Evolutionary conservation across 352 stramenopile genomes (phyloP).

Genomic region (Globisporangium cystogenes): DNA sequence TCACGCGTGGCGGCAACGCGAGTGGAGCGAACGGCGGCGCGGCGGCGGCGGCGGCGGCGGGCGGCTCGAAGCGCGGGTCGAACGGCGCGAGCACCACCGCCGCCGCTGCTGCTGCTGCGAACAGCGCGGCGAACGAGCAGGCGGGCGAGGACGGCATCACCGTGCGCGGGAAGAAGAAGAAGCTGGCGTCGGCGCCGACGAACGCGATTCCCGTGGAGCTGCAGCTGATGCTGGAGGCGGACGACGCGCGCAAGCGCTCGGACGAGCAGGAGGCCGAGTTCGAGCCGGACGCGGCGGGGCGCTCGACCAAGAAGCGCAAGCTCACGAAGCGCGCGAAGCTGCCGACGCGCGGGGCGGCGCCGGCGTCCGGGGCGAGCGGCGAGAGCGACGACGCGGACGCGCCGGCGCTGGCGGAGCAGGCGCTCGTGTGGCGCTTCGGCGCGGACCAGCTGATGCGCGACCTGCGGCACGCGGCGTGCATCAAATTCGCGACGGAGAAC

Average conservation of each 20-base stretch:
- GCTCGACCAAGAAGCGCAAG: constrained; percentile 59
- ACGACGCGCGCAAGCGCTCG: constrained; percentile 41
- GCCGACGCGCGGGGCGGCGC: constrained; percentile 40
- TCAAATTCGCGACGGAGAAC: constrained; percentile 80
- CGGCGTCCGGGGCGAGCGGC: constrained; percentile 14
- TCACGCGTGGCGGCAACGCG: constrained; percentile 45
- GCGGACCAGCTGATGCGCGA: constrained; percentile 76
- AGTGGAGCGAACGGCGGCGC: constrained; percentile 12
- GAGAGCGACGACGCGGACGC: constrained; percentile 27
- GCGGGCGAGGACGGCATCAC: constrained; percentile 60
- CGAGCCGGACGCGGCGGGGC: constrained; percentile 27
- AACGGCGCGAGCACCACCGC: too few species aligned
- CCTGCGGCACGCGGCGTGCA: constrained; percentile 71
- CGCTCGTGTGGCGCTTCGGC: constrained; percentile 77
- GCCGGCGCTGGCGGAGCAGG: constrained; percentile 48
- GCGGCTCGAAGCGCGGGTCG: constrained; percentile 7
- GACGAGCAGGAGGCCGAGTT: constrained; percentile 61
- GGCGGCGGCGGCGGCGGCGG: background rate
- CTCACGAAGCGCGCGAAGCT: constrained; percentile 75
- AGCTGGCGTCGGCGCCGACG: constrained; percentile 20
- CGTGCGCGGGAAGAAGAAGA: constrained; percentile 69
- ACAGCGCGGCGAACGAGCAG: constrained; percentile 9
- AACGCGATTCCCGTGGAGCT: constrained; percentile 73
- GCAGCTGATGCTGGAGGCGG: constrained; percentile 82
- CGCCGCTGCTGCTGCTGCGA: constrained; percentile 1